Evolutionary conservation across 169 alveolate species (phyloP).

Genomic region (Plasmodium billcollinsi): DNA sequence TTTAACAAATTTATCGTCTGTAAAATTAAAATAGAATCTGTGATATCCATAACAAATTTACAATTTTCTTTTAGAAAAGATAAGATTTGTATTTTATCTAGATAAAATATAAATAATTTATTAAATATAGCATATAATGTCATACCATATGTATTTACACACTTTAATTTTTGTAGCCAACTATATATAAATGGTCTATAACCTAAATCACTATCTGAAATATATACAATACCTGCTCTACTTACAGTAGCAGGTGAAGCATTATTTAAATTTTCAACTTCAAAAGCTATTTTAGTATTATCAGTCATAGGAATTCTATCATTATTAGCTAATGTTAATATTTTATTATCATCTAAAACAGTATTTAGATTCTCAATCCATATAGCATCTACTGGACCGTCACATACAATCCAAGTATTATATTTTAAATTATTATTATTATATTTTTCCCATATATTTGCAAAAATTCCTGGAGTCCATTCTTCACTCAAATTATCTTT

Average conservation of each 20-base stretch:
- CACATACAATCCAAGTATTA: slow-evolving; percentile 98
- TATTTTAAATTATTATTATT: slow-evolving; percentile 89
- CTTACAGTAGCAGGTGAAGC: slow-evolving; percentile 99
- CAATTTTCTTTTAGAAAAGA: slow-evolving; percentile 80
- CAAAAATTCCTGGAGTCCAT: slow-evolving; percentile 93
- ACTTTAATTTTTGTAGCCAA: slow-evolving; percentile 95
- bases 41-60: slow-evolving; percentile 91
- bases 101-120: slow-evolving; percentile 77
- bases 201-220: slow-evolving; percentile 94
- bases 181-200: slow-evolving; percentile 90
- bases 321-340: slow-evolving; percentile 97
- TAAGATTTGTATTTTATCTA: slow-evolving; percentile 73
- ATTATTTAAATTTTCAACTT: slow-evolving; percentile 95
- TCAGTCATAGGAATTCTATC: slow-evolving; percentile 95
- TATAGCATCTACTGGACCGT: slow-evolving; percentile 99
- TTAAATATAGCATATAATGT: slow-evolving; percentile 65
- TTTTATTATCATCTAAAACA: slow-evolving; percentile 98
- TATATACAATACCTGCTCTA: slow-evolving; percentile 99
- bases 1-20: slow-evolving; percentile 90
- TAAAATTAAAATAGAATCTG: slow-evolving; percentile 88
- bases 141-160: slow-evolving; percentile 44
- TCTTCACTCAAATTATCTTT: slow-evolving; percentile 95
- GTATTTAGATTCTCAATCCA: slow-evolving; percentile 99
- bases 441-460: slow-evolving; percentile 79
- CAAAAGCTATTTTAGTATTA: slow-evolving; percentile 89